These are phyloP conservation scores for Clitoria ternatea DNA, from an alignment of 306 rosid genomes.

Conservation along the genomic window DNA sequence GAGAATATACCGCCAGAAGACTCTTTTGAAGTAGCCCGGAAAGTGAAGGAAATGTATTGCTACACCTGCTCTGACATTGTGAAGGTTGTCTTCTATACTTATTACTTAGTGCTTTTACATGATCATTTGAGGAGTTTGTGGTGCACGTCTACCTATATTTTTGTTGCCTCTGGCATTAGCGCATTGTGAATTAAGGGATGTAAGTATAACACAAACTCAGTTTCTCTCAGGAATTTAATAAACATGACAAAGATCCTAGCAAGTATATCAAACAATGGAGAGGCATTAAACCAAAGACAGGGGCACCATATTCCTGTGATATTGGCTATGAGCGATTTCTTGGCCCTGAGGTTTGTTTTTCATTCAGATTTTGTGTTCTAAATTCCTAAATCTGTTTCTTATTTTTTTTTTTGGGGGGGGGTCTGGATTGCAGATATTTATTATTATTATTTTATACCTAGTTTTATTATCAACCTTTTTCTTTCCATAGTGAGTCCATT, in stretches of 20 bases:
- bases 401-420: too few relatives aligned
- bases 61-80: slow-evolving; percentile 97
- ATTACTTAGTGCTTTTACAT: neutral
- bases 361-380: slow-evolving; percentile 9
- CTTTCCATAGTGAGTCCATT: neutral
- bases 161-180: neutral
- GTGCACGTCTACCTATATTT: neutral
- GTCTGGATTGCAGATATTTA: neutral
- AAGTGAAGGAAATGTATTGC: slow-evolving; percentile 95
- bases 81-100: slow-evolving; percentile 60
- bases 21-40: slow-evolving; percentile 95
- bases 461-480: neutral
- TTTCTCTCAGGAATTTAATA: slow-evolving; percentile 72
- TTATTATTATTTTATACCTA: neutral
- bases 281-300: slow-evolving; percentile 97
- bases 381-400: neutral
- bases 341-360: slow-evolving; percentile 87
- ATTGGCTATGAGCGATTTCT: slow-evolving; percentile 97
- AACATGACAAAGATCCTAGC: slow-evolving; percentile 94
- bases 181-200: neutral
- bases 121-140: slow-evolving; percentile 12
- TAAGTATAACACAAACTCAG: slow-evolving; percentile 19
- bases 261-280: slow-evolving; percentile 92
- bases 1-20: slow-evolving; percentile 97
- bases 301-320: slow-evolving; percentile 98